phyloP scores from a whole-genome alignment of 225 moss, liverwort and hornwort genomes.

The Climacium dendroides region DNA sequence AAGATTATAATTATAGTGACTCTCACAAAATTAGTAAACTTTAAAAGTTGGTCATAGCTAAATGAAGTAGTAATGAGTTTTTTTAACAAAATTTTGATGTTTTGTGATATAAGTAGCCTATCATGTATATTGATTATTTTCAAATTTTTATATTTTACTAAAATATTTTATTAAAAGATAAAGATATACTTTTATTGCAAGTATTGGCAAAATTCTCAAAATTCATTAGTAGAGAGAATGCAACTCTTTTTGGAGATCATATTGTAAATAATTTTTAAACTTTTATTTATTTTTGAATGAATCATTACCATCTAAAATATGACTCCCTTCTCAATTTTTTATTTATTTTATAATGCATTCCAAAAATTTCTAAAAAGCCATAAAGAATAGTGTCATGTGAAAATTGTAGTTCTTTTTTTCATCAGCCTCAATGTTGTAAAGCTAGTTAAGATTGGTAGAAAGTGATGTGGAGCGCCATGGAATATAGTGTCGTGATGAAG shows the following conservation, averaged over 20 bases:
- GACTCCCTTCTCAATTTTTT: accelerated
- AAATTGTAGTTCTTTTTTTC: too few species aligned
- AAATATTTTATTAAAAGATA: neutral
- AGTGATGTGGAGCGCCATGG: too few species aligned
- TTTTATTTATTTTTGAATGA: neutral
- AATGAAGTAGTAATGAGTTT: neutral
- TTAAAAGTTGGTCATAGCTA: neutral
- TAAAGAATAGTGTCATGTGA: neutral
- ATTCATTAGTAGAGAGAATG: neutral
- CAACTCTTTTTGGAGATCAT: neutral
- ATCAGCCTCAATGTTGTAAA: too few species aligned
- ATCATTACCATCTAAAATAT: neutral
- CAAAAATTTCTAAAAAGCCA: neutral
- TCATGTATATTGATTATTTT: neutral
- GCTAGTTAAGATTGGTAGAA: too few species aligned
- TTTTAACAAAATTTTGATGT: neutral
- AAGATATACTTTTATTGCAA: neutral
- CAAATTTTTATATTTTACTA: neutral
- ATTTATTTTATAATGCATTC: neutral
- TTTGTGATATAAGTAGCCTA: neutral
- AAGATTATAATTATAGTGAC: neutral
- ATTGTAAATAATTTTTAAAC: neutral
- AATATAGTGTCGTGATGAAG: too few species aligned
- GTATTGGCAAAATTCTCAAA: neutral
- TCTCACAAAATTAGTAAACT: neutral